Base-by-base conservation (phyloP, 192 early-diverging fungal genomes). In the Helicostylum pulchrum region DNA sequence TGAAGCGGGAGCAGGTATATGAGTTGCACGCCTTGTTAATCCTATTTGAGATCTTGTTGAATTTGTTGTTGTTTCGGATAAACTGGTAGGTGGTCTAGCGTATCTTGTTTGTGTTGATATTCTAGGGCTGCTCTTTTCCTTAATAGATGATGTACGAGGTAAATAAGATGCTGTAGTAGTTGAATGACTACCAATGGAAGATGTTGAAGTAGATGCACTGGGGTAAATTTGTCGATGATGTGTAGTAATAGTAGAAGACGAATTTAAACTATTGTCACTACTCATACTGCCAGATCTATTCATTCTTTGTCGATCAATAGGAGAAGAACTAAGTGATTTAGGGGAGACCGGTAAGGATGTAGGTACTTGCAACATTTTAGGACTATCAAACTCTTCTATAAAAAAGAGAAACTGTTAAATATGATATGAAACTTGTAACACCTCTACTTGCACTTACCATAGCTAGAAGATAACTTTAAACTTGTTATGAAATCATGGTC, bases 11-110 rank as follows among this genome's bases (percentile, higher is more conserved):
- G 62, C 53, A 20, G 71, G 71, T 7, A 73, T 73, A 60, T 73
- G 71, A 15, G 71, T 67, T 20, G 71, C 59, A 30, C 71, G 55
- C 17, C 67, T 57, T 10, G 66, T 56, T 26, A 73, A 64, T 14
- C 43, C n/a, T 7, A 21, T 31, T n/a, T 23, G 34, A 14, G 47
- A 39, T 0, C 10, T 10, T 34, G 30, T n/a, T n/a, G n/a, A n/a
- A 14, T 10, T 42, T 2, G 46, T 26, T 19, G 23, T 50, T 39
- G 17, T 26, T 11, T 36, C 31, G 4, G 62, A 52, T 17, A 46
- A 23, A 31, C 31, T 52, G 14, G 62, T 39, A 39, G 36, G 36
- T 39, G 36, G 36, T 39, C 36, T 39, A 39, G 9, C 9, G 6
- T 39, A 53, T 44, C 51, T 51, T 39, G 31, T 53, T 42, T 36